phyloP scores from a whole-genome alignment of 176 grass and related monocot species.

The Carex parvula region DNA sequence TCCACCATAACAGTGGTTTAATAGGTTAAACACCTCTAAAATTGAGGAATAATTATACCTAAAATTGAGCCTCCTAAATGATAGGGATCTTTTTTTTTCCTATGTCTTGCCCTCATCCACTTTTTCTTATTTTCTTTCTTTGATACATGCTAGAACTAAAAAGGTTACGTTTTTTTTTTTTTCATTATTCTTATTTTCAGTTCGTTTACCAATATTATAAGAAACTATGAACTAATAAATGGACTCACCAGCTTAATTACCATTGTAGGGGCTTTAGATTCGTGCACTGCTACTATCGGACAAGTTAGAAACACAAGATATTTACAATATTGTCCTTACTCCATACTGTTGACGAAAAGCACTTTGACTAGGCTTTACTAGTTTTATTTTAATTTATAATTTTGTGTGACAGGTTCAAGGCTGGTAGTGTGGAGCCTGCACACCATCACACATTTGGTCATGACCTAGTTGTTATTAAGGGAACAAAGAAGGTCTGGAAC shows the following conservation, averaged over 20 bases:
- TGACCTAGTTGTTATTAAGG: slow-evolving; percentile 79
- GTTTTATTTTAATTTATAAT: background rate
- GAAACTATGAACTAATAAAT: background rate
- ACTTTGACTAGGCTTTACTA: background rate
- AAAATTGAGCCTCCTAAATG: background rate
- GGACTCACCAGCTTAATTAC: background rate
- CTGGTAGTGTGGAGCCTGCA: slow-evolving; percentile 83
- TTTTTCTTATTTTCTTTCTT: background rate
- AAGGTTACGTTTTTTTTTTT: background rate
- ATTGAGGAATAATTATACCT: too few species aligned
- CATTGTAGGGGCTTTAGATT: background rate
- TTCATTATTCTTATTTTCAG: background rate
- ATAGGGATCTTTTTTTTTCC: background rate
- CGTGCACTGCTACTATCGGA: background rate
- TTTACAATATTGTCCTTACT: background rate
- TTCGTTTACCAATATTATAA: background rate
- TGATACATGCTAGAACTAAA: background rate
- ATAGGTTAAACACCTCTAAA: too few species aligned
- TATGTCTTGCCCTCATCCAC: background rate
- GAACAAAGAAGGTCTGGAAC: slow-evolving; percentile 94
- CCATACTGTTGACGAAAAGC: background rate
- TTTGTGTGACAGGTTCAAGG: slow-evolving; percentile 54
- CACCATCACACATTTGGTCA: slow-evolving; percentile 98
- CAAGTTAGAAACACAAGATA: background rate
- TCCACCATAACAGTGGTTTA: too few species aligned